Evolutionary conservation across 306 rosid genomes (phyloP).

Genomic region (Glycine tomentella): DNA sequence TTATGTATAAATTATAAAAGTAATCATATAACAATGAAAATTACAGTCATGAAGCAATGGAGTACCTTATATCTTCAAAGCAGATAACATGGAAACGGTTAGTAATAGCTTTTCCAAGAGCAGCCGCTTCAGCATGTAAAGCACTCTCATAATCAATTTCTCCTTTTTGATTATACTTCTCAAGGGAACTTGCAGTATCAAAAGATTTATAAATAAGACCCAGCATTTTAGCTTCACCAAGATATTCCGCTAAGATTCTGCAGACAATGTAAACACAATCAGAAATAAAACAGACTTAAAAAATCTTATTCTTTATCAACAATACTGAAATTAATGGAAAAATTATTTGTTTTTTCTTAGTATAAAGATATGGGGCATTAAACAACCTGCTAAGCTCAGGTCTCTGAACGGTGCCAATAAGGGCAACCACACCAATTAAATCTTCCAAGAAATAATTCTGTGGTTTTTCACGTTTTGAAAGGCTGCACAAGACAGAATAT

Average conservation of each 20-base stretch:
- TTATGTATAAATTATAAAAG: not conserved
- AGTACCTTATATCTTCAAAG: slow-evolving; percentile 66
- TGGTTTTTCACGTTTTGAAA: slow-evolving; percentile 25
- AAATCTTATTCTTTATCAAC: not conserved
- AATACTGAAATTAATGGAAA: not conserved
- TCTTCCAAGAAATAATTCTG: slow-evolving; percentile 47
- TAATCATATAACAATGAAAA: slow-evolving; percentile 26
- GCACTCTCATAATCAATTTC: slow-evolving; percentile 53
- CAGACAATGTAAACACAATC: slow-evolving; percentile 18
- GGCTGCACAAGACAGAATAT: slow-evolving; percentile 50
- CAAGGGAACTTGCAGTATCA: slow-evolving; percentile 55
- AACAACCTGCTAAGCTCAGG: slow-evolving; percentile 67
- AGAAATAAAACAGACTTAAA: slow-evolving; percentile 25
- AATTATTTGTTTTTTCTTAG: not conserved
- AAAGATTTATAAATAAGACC: slow-evolving; percentile 64
- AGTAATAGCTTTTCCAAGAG: slow-evolving; percentile 48
- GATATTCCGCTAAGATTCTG: slow-evolving; percentile 74
- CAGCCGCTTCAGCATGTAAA: slow-evolving; percentile 53
- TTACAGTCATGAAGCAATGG: not conserved
- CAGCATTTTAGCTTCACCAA: slow-evolving; percentile 69
- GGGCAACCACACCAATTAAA: slow-evolving; percentile 66
- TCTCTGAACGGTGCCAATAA: slow-evolving; percentile 62
- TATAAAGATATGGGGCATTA: not conserved
- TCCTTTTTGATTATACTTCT: slow-evolving; percentile 52
- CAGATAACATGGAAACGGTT: slow-evolving; percentile 60